Evolutionary conservation across 108 stramenopile genomes (phyloP).

Genomic region (Schizochytrium sp.): DNA sequence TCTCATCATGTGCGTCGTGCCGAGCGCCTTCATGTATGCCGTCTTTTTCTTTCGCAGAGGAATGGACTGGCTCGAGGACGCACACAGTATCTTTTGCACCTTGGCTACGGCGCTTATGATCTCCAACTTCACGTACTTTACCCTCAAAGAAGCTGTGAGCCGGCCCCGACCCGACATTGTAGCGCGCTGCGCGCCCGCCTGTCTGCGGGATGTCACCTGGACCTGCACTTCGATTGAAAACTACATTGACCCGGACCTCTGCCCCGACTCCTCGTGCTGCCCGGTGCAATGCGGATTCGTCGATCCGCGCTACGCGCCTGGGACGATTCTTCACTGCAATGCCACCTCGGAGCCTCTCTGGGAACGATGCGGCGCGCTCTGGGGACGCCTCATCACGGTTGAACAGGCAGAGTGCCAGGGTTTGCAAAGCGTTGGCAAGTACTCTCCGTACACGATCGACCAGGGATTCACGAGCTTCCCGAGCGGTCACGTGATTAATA

Average conservation of each 20-base stretch:
- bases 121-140: not conserved
- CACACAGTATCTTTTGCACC: not conserved
- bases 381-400: not conserved
- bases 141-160: not conserved
- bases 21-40: not conserved
- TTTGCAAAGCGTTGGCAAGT: not conserved
- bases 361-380: not conserved
- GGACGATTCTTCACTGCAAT: not conserved
- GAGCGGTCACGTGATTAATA: not conserved
- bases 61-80: not conserved
- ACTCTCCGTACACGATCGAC: not conserved
- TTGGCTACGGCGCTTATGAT: not conserved
- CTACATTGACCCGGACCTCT: not conserved
- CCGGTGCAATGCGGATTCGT: not conserved
- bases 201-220: not conserved
- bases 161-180: not conserved
- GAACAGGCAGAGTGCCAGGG: not conserved
- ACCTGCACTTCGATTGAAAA: not conserved
- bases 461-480: not conserved
- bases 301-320: not conserved
- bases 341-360: not conserved
- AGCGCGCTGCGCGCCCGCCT: not conserved
- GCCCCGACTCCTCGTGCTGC: not conserved
- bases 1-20: not conserved
- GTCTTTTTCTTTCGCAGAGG: not conserved